Conservation (phyloP, 352 stramenopile genomes). For the Phytophthora multivora region DNA sequence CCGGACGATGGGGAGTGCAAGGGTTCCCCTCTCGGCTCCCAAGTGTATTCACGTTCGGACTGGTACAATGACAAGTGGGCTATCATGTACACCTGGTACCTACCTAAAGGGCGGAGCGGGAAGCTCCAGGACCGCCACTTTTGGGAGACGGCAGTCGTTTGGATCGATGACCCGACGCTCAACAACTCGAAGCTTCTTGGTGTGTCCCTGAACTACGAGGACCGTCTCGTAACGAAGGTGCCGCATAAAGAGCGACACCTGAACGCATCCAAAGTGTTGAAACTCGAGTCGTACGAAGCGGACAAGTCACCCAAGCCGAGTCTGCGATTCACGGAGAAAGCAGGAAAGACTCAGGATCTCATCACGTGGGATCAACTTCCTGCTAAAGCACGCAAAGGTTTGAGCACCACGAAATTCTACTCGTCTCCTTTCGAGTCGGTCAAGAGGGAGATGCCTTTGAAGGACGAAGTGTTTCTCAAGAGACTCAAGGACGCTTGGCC, state of each 20-base stretch:
- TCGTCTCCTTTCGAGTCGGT: neutral
- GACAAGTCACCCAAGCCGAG: neutral
- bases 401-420: neutral
- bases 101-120: slow-evolving; percentile 21
- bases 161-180: slow-evolving; percentile 35
- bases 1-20: slow-evolving; percentile 9
- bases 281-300: neutral
- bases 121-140: slow-evolving; percentile 23
- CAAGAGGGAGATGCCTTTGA: neutral
- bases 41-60: slow-evolving; percentile 26
- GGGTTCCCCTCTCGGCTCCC: slow-evolving; percentile 17
- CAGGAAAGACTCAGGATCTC: neutral
- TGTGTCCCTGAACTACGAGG: slow-evolving; percentile 19
- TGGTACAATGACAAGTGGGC: slow-evolving; percentile 27
- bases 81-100: slow-evolving; percentile 23
- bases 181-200: slow-evolving; percentile 18
- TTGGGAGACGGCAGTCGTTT: slow-evolving; percentile 47
- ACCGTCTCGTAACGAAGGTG: no score
- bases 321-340: neutral
- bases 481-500: neutral
- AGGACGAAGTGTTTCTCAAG: neutral
- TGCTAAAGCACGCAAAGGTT: neutral
- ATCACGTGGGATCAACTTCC: neutral
- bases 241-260: no score
- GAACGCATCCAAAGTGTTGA: neutral